Base-by-base conservation (phyloP, 768 basidiomycete genomes). In the Boletus fagicola region DNA sequence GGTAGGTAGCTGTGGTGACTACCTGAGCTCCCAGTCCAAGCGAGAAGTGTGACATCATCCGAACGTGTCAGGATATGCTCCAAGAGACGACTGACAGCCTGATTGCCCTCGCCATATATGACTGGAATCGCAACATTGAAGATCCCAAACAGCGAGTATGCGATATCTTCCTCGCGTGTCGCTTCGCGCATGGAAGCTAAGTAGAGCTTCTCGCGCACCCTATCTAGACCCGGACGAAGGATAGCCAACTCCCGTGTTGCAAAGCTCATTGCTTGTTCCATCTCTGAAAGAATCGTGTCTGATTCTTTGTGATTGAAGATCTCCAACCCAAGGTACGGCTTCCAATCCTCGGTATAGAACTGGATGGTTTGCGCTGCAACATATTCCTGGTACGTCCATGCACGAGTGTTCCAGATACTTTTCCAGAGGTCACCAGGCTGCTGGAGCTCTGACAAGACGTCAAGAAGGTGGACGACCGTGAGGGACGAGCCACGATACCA, bases 321-420 rank as follows among this genome's bases (percentile, higher is more conserved):
- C 1, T 28, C 35, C 31, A 61, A 24, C 0, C 18, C 49, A 4
- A 53, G 58, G 26, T 60, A 61, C 2, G 56, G 52, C 16, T 54
- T 51, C 62, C 58, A 59, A 16, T 59, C 58, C 33, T 59, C 48
- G 0, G 62, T 62, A 20, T 62, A 62, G 31, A 62, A 62, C n/a
- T 44, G 45, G 24, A 62, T 46, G 0, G 16, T 18, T 22, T 49
- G 1, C 0, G 60, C 33, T 7, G 62, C 62, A 18, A 59, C 12
- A n/a, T 56, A 61, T 35, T 62, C 59, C 18, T 62, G 61, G 6
- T 50, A 61, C 1, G 61, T 62, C 61, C 61, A 62, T 1, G 28
- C 54, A 0, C 59, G 54, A 3, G 47, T 61, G 28, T 56, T 57
- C 61, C 61, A 62, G 20, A 52, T 18, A 8, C 59, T 62, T 1